Evolutionary conservation across 176 grass and related monocot species (phyloP).

Genomic region (Thalia dealbata): DNA sequence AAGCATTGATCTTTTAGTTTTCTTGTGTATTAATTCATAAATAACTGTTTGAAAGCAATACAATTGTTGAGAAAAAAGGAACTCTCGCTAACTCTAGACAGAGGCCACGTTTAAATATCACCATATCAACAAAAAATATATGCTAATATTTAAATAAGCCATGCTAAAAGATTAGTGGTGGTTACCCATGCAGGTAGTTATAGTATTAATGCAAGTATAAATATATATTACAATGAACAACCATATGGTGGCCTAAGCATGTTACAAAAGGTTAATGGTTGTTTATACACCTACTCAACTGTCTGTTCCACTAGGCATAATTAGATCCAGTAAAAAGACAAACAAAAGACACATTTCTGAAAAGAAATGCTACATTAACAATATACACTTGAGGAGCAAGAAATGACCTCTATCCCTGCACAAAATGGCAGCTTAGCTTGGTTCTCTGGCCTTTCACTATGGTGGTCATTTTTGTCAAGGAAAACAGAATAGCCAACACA

Average conservation of each 20-base stretch:
- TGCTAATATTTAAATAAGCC: neutral
- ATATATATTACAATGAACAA: neutral
- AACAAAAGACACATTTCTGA: neutral
- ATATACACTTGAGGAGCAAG: neutral
- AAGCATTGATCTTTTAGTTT: neutral
- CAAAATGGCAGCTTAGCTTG: slow-evolving; percentile 69
- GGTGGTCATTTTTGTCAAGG: slow-evolving; percentile 40
- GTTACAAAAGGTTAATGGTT: neutral
- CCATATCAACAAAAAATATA: neutral
- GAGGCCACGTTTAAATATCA: neutral
- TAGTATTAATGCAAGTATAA: neutral
- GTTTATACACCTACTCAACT: neutral
- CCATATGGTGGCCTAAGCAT: neutral
- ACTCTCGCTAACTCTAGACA: neutral
- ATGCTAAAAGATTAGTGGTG: neutral
- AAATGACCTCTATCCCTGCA: slow-evolving; percentile 72
- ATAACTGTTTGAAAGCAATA: neutral
- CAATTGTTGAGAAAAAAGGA: neutral
- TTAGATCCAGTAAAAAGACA: neutral
- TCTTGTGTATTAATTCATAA: neutral
- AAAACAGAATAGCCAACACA: slow-evolving; percentile 89
- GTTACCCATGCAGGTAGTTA: neutral
- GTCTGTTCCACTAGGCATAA: neutral
- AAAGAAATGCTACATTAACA: neutral
- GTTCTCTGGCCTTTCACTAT: slow-evolving; percentile 29